Evolutionary conservation across 306 rosid genomes (phyloP).

Genomic region (Pterocarpus santalinus): DNA sequence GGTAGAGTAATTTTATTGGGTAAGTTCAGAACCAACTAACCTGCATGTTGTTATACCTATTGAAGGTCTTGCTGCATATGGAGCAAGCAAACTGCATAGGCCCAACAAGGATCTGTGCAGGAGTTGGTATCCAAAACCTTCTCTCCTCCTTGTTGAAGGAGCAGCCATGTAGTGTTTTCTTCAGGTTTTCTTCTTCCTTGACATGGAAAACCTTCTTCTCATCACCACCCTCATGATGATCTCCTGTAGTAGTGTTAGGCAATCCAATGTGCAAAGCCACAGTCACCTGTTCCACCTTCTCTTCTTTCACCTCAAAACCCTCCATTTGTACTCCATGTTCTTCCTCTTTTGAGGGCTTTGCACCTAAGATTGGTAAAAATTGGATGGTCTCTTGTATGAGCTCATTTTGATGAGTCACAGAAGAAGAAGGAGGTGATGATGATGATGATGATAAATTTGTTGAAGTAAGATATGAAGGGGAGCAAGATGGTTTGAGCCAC

Average conservation of each 20-base stretch:
- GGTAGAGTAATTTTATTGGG: neutral
- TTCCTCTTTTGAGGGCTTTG: constrained; percentile 52
- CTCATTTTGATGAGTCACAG: constrained; percentile 35
- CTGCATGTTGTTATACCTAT: constrained; percentile 99
- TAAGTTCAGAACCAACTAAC: constrained; percentile 50
- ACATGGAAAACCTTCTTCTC: constrained; percentile 47
- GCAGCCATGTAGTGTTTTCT: constrained; percentile 60
- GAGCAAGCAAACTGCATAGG: constrained; percentile 98
- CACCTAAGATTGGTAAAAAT: constrained; percentile 75
- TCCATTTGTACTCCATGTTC: constrained; percentile 44
- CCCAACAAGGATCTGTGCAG: constrained; percentile 92
- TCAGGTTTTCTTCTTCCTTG: constrained; percentile 59
- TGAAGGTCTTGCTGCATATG: constrained; percentile 91
- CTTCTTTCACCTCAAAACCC: constrained; percentile 61
- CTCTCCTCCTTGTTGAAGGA: constrained; percentile 58
- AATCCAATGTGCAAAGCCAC: constrained; percentile 90
- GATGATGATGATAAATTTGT: constrained; percentile 36
- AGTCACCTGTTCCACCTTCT: constrained; percentile 61
- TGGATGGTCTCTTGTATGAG: constrained; percentile 53
- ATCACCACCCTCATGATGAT: neutral
- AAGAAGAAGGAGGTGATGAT: constrained; percentile 30
- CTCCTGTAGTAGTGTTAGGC: constrained; percentile 53
- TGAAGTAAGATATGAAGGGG: constrained; percentile 48
- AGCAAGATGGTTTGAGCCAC: constrained; percentile 84
- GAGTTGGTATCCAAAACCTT: constrained; percentile 97